phyloP scores from a whole-genome alignment of 352 stramenopile genomes.

The Phytophthora pini region DNA sequence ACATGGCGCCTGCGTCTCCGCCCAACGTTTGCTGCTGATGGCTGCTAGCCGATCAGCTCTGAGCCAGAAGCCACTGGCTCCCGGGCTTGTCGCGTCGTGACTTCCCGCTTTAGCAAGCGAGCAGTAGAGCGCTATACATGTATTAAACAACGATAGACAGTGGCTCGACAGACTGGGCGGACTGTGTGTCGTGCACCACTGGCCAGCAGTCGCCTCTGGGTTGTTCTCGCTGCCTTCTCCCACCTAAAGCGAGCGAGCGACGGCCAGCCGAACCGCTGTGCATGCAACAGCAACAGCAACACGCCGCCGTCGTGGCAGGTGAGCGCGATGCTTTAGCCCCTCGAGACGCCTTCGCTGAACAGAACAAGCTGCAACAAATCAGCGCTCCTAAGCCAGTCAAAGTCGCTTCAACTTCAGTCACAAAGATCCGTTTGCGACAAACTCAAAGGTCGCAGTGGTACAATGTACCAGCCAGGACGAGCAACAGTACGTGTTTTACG shows the following conservation, averaged over 20 bases:
- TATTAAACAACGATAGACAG: background rate
- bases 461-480: background rate
- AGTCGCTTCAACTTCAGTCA: slow-evolving; percentile 9
- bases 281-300: background rate
- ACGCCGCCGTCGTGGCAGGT: background rate
- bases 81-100: slow-evolving; percentile 5
- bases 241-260: background rate
- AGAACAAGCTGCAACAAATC: slow-evolving; percentile 5
- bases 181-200: background rate
- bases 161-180: slow-evolving; percentile 7
- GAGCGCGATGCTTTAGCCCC: background rate
- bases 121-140: background rate
- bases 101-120: background rate
- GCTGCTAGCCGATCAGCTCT: background rate
- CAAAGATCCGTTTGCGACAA: slow-evolving; percentile 4
- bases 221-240: slow-evolving; percentile 3
- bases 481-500: too few species aligned
- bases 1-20: slow-evolving; percentile 9
- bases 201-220: background rate
- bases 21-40: slow-evolving; percentile 9
- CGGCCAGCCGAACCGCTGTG: background rate
- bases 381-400: slow-evolving; percentile 5
- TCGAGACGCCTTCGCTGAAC: background rate
- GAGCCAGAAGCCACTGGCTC: background rate
- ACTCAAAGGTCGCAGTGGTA: background rate